These are phyloP conservation scores for Ogataea saltuana DNA, from an alignment of 805 yeast species.

Conservation along the genomic window DNA sequence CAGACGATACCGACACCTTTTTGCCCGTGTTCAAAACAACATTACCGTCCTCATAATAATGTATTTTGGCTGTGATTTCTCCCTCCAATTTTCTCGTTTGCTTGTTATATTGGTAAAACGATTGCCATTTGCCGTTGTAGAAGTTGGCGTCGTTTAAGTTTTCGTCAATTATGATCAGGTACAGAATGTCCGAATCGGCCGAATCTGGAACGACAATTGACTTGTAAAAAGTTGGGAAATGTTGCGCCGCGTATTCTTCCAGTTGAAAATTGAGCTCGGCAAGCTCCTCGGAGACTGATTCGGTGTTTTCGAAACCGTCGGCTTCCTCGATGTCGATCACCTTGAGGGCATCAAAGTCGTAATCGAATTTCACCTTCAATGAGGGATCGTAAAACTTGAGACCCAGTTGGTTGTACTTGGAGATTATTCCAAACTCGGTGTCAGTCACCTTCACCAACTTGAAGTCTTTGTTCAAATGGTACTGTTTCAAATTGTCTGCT, in stretches of 20 bases:
- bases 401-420: slow-evolving; percentile 49
- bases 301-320: slow-evolving; percentile 15
- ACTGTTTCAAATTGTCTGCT: slow-evolving; percentile 28
- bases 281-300: slow-evolving; percentile 20
- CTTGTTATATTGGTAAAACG: slow-evolving; percentile 53
- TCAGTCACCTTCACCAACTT: slow-evolving; percentile 34
- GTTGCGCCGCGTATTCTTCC: slow-evolving; percentile 56
- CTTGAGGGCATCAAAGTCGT: slow-evolving; percentile 51
- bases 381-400: slow-evolving; percentile 58
- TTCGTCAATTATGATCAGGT: slow-evolving; percentile 66
- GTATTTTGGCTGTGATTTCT: slow-evolving; percentile 66
- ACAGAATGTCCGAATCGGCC: slow-evolving; percentile 35
- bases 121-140: slow-evolving; percentile 89
- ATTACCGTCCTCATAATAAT: slow-evolving; percentile 95
- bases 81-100: slow-evolving; percentile 47
- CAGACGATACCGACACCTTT: slow-evolving; percentile 32
- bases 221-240: slow-evolving; percentile 62
- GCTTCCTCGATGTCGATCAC: slow-evolving; percentile 53
- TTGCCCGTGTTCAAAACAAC: slow-evolving; percentile 66
- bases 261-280: slow-evolving; percentile 33
- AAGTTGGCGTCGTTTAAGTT: slow-evolving; percentile 72
- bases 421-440: slow-evolving; percentile 39
- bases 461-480: slow-evolving; percentile 31
- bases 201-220: slow-evolving; percentile 43
- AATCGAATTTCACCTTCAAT: slow-evolving; percentile 50